These are phyloP conservation scores for Gonium pectorale DNA, from an alignment of 139 green algal species.

Conservation along the genomic window DNA sequence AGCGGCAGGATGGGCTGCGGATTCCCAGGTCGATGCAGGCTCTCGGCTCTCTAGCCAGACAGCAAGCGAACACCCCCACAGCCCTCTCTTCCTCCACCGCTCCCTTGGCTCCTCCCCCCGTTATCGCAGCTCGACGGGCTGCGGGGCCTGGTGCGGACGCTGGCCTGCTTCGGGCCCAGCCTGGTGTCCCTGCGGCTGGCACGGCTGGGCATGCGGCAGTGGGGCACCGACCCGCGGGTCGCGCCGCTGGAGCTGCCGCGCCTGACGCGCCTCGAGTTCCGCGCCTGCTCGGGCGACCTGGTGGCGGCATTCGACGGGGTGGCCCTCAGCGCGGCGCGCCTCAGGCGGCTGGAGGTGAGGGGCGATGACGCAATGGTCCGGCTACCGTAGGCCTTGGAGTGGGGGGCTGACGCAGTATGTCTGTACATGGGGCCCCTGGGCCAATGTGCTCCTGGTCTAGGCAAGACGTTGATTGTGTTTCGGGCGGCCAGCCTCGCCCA, in stretches of 20 bases:
- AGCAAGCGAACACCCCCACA: too few relatives aligned
- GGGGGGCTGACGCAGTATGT: background rate
- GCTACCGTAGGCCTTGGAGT: background rate
- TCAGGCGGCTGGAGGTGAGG: constrained; percentile 8
- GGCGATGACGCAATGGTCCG: background rate
- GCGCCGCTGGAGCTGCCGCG: constrained; percentile 3
- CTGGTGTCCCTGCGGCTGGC: constrained; percentile 10
- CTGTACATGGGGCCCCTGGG: background rate
- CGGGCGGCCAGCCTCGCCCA: too few relatives aligned
- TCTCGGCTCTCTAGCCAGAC: too few relatives aligned
- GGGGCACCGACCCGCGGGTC: constrained; percentile 15
- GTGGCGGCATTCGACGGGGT: constrained; percentile 25
- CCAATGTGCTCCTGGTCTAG: too few relatives aligned
- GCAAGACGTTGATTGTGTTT: too few relatives aligned
- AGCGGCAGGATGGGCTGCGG: too few relatives aligned
- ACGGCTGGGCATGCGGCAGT: background rate
- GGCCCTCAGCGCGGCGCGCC: constrained; percentile 8
- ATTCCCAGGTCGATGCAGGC: too few relatives aligned
- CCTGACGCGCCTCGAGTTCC: constrained; percentile 28
- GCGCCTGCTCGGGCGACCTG: background rate
- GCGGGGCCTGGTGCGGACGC: constrained; percentile 19
- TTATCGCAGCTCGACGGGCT: constrained; percentile 32
- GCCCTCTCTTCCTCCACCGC: background rate
- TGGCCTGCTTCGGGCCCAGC: background rate
- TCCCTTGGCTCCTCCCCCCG: background rate